phyloP scores from a whole-genome alignment of 345 rosid genomes.

The Rhodamnia rubescens region DNA sequence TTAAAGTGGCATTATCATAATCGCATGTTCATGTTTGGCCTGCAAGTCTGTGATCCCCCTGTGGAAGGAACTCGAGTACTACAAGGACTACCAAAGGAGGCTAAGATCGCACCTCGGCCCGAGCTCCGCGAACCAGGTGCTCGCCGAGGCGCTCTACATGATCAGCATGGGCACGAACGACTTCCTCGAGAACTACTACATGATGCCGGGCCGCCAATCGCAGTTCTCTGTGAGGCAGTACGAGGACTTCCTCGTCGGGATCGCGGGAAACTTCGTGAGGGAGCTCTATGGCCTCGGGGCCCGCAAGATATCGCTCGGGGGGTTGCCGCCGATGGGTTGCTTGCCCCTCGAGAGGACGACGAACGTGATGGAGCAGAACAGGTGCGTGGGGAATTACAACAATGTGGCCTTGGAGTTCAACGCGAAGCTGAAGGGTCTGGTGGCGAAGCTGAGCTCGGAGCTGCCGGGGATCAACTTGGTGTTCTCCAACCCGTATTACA shows the following conservation, averaged over 20 bases:
- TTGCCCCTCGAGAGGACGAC: constrained; percentile 41
- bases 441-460: constrained; percentile 18
- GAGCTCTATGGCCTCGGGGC: constrained; percentile 49
- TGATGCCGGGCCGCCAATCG: constrained; percentile 24
- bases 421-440: constrained; percentile 23
- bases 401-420: constrained; percentile 40
- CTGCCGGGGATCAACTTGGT: constrained; percentile 30
- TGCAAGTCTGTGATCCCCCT: constrained; percentile 48
- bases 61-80: constrained; percentile 49
- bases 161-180: constrained; percentile 58
- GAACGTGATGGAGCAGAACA: constrained; percentile 17
- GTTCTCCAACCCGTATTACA: constrained; percentile 33
- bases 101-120: constrained; percentile 28
- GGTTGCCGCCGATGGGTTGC: constrained; percentile 65
- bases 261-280: constrained; percentile 26
- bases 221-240: constrained; percentile 31
- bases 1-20: not conserved
- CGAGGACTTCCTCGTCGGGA: constrained; percentile 35
- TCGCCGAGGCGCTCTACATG: constrained; percentile 32
- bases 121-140: constrained; percentile 10
- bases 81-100: constrained; percentile 35
- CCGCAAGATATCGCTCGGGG: constrained; percentile 42
- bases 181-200: constrained; percentile 53
- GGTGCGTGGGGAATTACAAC: constrained; percentile 24
- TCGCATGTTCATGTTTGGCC: not conserved